A percentile compares a stretch with the other conserved stretches of the same genome.
These are phyloP conservation scores for Ochetophila trinervis DNA, from an alignment of 306 rosid genomes.

Conservation along the genomic window DNA sequence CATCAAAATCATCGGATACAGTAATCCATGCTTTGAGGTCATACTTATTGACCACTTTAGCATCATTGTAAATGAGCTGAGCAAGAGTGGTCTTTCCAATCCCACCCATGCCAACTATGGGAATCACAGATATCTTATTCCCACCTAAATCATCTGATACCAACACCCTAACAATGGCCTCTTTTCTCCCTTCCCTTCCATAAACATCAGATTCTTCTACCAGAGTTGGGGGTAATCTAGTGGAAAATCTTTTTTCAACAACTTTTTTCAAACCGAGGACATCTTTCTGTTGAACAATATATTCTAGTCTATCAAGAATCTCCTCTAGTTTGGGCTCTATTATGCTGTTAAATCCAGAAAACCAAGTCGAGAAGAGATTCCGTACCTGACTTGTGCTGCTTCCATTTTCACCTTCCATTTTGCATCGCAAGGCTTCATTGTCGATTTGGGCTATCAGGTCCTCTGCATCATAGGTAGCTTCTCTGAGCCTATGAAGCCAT, in stretches of 20 bases:
- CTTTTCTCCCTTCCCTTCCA: slow-evolving; percentile 18
- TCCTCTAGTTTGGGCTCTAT: not conserved
- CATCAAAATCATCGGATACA: too few species aligned
- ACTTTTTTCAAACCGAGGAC: too few species aligned
- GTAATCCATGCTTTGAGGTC: too few species aligned
- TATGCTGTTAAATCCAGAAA: not conserved
- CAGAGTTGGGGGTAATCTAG: not conserved
- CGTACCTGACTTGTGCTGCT: not conserved
- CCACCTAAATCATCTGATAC: too few species aligned
- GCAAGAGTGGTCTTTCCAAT: too few species aligned
- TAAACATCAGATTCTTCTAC: slow-evolving; percentile 8
- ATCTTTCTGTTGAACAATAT: not conserved
- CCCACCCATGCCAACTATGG: too few species aligned
- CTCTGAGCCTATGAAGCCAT: too few species aligned
- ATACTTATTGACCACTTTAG: too few species aligned
- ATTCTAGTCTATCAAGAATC: not conserved
- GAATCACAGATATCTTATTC: too few species aligned
- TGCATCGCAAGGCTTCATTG: slow-evolving; percentile 11
- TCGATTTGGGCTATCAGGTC: slow-evolving; percentile 22
- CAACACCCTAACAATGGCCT: not conserved
- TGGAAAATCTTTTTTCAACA: not conserved
- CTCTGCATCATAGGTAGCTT: slow-evolving; percentile 12
- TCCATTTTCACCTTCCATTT: slow-evolving; percentile 9
- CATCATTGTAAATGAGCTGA: too few species aligned
- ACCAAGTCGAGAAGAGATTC: too few species aligned